Percentiles rank a stretch among this genome's conserved stretches.
phyloP scores from a whole-genome alignment of 164 flowering plant species.

The Stephania yunnanensis region DNA sequence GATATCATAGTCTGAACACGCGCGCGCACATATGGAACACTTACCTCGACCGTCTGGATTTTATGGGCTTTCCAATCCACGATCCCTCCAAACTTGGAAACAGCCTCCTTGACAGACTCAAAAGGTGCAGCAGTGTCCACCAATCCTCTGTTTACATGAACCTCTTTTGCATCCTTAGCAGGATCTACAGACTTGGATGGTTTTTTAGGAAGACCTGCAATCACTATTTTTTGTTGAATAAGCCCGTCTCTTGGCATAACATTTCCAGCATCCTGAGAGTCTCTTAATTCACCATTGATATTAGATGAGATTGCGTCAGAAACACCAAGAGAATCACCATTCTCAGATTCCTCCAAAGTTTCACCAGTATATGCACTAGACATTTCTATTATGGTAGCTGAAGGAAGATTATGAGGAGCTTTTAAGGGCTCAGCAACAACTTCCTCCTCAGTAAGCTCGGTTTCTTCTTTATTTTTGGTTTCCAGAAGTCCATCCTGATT shows the following conservation, averaged over 20 bases:
- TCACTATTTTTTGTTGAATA: slow-evolving; percentile 17
- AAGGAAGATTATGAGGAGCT: neutral
- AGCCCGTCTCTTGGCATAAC: slow-evolving; percentile 17
- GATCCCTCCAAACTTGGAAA: slow-evolving; percentile 87
- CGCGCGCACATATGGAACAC: neutral
- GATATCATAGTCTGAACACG: neutral
- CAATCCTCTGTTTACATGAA: slow-evolving; percentile 30
- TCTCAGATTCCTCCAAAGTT: slow-evolving; percentile 9
- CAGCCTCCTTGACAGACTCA: slow-evolving; percentile 91
- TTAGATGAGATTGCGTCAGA: slow-evolving; percentile 6
- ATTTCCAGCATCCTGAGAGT: slow-evolving; percentile 1
- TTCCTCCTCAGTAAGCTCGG: slow-evolving; percentile 2
- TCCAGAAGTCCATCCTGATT: slow-evolving; percentile 11
- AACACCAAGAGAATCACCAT: slow-evolving; percentile 7
- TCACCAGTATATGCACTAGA: slow-evolving; percentile 12
- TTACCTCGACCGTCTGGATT: slow-evolving; percentile 72
- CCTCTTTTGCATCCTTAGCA: slow-evolving; percentile 18
- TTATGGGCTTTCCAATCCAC: slow-evolving; percentile 94
- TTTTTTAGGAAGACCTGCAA: slow-evolving; percentile 13
- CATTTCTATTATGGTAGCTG: slow-evolving; percentile 6
- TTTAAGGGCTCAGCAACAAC: neutral
- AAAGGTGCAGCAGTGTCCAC: slow-evolving; percentile 88
- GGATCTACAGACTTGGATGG: slow-evolving; percentile 14
- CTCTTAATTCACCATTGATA: slow-evolving; percentile 8
- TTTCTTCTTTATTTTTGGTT: neutral